Evolutionary conservation across 257 asterid genomes (phyloP), one percentile per base, ranked within the genome.

Genomic region (Penstemon newberryi): DNA sequence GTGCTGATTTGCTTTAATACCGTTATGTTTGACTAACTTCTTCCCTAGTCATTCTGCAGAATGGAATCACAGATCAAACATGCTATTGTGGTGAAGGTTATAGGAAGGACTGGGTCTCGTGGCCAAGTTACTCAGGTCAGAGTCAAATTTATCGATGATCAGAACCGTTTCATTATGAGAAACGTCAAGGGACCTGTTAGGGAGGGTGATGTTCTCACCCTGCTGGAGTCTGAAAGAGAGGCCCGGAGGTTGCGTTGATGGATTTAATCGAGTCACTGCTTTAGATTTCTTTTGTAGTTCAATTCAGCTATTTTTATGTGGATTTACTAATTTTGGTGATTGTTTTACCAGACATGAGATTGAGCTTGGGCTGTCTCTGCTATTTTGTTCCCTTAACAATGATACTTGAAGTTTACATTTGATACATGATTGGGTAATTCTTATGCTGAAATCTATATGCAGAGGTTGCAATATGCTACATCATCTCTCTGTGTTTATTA

Each of bases 1-100:
- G 33, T 25, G 4, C n/a, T 8, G 18, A 49, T 49, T 49, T 10
- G 15, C 11, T 47, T 10, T 10, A 10, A 49, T 6, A 9, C 4
- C 3, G 19, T 6, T 45, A 45, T 8, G 10, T 8, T 3, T 7
- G 9, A 45, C 3, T 45, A 4, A 45, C 33, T 25, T 4, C 11
- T 5, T 45, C 51, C 4, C 8, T 6, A 45, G 10, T 7, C 3
- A 8, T 38, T 39, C 41, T 66, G 71, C 74, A 82, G 86, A 65
- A 79, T 79, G 84, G 82, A 79, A 36, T 82, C 83, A 5, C 79
- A 74, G 57, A 79, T 82, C 73, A 79, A 74, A 71, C 82, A 82
- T 51, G 82, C 84, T 0, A 77, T 76, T 8, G 84, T 82, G 19
- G 65, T 70, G 41, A 82, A 78, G 72, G 61, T 76, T 9, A 76